phyloP scores from a whole-genome alignment of 2,329 filamentous ascomycete species.

The Ophiosphaerella narmari region DNA sequence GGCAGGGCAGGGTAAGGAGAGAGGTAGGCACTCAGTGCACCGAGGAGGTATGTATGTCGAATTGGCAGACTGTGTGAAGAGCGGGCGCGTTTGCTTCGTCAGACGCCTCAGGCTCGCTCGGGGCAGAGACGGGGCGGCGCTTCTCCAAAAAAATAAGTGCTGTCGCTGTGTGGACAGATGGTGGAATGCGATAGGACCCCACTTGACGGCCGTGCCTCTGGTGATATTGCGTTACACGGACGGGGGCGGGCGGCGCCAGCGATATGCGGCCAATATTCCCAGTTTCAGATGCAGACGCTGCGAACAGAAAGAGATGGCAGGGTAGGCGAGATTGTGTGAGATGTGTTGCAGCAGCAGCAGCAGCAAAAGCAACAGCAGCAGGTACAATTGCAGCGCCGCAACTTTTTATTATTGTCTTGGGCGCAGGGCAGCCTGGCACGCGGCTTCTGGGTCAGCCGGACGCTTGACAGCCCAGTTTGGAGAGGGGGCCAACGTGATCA shows the following conservation, averaged over 20 bases:
- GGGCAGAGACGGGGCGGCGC: constrained; percentile 8
- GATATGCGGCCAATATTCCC: constrained; percentile 15
- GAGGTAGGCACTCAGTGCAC: no score
- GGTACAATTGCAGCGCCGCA: constrained; percentile 13
- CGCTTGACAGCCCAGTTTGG: constrained; percentile 10
- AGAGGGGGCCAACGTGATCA: constrained; percentile 24
- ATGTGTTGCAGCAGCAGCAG: constrained; percentile 8
- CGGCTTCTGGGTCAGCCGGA: constrained; percentile 27
- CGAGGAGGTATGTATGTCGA: constrained; percentile 13
- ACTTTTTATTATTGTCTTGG: constrained; percentile 22
- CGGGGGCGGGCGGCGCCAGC: constrained; percentile 14
- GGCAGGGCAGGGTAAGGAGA: constrained; percentile 11
- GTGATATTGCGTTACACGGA: constrained; percentile 22
- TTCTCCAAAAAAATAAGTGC: constrained; percentile 11
- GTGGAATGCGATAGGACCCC: constrained; percentile 33
- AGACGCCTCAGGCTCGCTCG: not conserved
- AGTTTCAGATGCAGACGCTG: constrained; percentile 11
- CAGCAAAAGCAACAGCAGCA: no score
- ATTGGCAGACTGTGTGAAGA: constrained; percentile 13
- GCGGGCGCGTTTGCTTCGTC: constrained; percentile 5
- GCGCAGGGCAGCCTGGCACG: constrained; percentile 27
- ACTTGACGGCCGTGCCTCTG: constrained; percentile 24
- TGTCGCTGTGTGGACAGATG: constrained; percentile 27
- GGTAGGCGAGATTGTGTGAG: constrained; percentile 4
- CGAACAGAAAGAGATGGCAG: constrained; percentile 2